Evolutionary conservation across 495 filamentous ascomycete genomes (phyloP), one percentile per base, ranked within the genome.

Genomic region (Penicillium lividum): DNA sequence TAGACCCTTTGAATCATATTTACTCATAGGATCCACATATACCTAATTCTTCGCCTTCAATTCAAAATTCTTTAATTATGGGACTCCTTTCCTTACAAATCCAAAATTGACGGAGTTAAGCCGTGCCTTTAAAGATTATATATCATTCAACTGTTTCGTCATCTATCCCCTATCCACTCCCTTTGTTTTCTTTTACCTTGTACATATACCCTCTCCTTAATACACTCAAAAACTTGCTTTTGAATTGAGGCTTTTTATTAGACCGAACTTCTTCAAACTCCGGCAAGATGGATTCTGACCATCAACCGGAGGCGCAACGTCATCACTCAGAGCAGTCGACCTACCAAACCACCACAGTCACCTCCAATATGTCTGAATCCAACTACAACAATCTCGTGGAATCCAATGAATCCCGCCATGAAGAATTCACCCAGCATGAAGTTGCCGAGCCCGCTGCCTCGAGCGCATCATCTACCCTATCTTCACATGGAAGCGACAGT

Each of bases 401-500:
- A 3, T 22, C 2, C 22, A 22, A 22, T 22, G 22, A 33, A 58
- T 50, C 27, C 36, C 59, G 29, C 31, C 10, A 57, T 8, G 51
- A 59, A 10, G 42, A 53, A 29, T 27, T 43, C 44, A n/a, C 54
- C 44, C 25, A 46, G 16, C 34, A 54, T 45, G 57, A 60, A 25
- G 34, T 45, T 9, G 33, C 52, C 28, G 44, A 49, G 7, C 33
- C 47, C 5, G 15, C 42, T 3, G 45, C 30, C 4, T 65, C 59
- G 11, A 63, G 62, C 49, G 40, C 57, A 29, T 69, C 66, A 6
- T 65, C 68, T 4, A 57, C 57, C n/a, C 44, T 51, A 44, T 59
- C 60, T 18, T 64, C 68, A 10, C 30, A 70, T 48, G 45, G 53
- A 13, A 67, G 63, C 49, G 48, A 59, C 10, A 79, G 84, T 29